Percentiles rank a stretch among this genome's conserved stretches.
Evolutionary conservation across 371 early-diverging fungal species (phyloP).

Genomic region (Rhizopus microsporus): DNA sequence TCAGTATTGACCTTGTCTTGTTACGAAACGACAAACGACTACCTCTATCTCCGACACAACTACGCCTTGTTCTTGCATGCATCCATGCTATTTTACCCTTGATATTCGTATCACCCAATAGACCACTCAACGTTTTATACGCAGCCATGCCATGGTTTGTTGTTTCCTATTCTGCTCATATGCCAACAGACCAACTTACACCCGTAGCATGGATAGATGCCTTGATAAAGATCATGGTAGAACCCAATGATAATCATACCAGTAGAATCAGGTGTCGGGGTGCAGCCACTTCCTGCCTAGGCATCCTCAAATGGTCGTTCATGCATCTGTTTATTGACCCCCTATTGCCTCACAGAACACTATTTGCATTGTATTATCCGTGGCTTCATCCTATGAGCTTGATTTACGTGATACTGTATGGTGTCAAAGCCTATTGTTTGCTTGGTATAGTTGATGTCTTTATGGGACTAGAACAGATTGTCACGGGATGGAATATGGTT

Average conservation of each 20-base stretch:
- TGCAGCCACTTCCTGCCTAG: constrained; percentile 19
- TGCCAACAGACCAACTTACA: constrained; percentile 16
- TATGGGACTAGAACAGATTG: constrained; percentile 22
- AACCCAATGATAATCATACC: not conserved
- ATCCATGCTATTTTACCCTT: constrained; percentile 21
- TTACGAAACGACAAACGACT: constrained; percentile 16
- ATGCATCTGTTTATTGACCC: constrained; percentile 27
- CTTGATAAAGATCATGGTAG: constrained; percentile 5
- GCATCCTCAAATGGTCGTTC: constrained; percentile 24
- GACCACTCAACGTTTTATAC: constrained; percentile 15
- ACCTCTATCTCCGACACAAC: constrained; percentile 5
- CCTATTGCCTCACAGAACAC: constrained; percentile 14
- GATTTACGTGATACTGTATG: constrained; percentile 24
- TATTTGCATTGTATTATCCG: constrained; percentile 23
- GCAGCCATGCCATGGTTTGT: constrained; percentile 28
- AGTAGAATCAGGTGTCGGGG: constrained; percentile 22
- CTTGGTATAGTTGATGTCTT: constrained; percentile 28
- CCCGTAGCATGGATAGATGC: not conserved
- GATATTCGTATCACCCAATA: constrained; percentile 15
- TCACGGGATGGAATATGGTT: constrained; percentile 26
- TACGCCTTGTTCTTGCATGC: constrained; percentile 10
- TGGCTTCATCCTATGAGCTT: constrained; percentile 22
- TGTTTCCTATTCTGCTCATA: constrained; percentile 19
- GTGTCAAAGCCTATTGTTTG: constrained; percentile 31
- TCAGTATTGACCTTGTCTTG: constrained; percentile 14